phyloP scores from a whole-genome alignment of 2,329 filamentous ascomycete species.

The Scolecobasidium constrictum region DNA sequence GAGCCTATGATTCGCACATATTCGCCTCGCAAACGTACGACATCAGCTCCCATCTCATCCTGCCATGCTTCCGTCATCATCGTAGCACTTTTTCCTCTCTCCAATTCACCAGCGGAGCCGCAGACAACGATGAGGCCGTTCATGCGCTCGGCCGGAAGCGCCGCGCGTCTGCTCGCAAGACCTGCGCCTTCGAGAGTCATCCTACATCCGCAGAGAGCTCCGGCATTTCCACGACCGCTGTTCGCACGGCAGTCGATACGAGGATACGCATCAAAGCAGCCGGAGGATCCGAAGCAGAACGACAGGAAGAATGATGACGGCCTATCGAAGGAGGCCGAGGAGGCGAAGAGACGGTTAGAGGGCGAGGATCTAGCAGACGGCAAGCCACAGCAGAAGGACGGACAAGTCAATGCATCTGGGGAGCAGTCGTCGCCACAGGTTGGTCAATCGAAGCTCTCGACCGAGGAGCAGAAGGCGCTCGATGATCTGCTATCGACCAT shows the following conservation, averaged over 20 bases:
- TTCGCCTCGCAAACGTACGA: no score
- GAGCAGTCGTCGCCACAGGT: constrained; percentile 20
- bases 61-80: background rate
- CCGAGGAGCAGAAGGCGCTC: constrained; percentile 47
- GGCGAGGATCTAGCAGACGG: constrained; percentile 17
- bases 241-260: constrained; percentile 4
- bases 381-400: constrained; percentile 16
- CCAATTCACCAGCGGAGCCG: no score
- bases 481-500: constrained; percentile 45
- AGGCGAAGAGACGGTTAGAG: constrained; percentile 18
- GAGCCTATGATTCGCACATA: no score
- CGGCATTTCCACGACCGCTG: constrained; percentile 4
- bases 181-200: constrained; percentile 4
- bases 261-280: constrained; percentile 31
- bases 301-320: constrained; percentile 14
- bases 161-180: background rate
- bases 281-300: constrained; percentile 29
- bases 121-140: background rate
- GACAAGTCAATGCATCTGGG: constrained; percentile 27
- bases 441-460: constrained; percentile 34
- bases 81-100: no score
- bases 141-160: background rate
- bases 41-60: no score
- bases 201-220: constrained; percentile 5
- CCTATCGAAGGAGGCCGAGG: constrained; percentile 12